Conservation (phyloP, 202 grass and related monocot species). For the Carex arenaria region DNA sequence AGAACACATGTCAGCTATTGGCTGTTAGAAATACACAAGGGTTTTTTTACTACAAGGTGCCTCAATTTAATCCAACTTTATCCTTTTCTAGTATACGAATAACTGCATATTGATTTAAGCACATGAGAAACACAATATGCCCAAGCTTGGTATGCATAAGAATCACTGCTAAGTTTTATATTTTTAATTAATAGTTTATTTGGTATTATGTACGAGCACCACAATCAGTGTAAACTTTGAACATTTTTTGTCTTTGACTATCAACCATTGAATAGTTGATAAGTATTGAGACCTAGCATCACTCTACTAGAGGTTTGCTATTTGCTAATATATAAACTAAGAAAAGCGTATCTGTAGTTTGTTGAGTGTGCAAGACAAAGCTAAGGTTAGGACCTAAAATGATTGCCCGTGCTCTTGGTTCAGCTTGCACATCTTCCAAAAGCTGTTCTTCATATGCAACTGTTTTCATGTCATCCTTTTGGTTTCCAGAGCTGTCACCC, state of each 20-base stretch:
- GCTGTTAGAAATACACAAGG: neutral
- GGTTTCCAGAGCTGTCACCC: neutral
- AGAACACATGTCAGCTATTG: neutral
- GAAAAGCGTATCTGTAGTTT: neutral
- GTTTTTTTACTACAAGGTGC: neutral
- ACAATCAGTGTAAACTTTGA: neutral
- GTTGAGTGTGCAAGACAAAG: neutral
- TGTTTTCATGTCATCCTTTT: neutral
- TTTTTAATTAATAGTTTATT: neutral
- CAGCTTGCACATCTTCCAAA: neutral
- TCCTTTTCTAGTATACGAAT: neutral
- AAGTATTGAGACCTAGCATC: neutral
- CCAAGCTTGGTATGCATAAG: too few species aligned
- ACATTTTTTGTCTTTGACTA: neutral
- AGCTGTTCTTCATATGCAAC: neutral
- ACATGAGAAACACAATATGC: neutral
- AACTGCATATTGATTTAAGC: neutral
- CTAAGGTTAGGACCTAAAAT: conserved; percentile 10
- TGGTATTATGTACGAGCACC: neutral
- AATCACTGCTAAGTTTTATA: too few species aligned
- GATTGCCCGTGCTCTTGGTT: conserved; percentile 3
- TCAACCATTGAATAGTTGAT: neutral
- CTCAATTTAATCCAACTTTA: neutral
- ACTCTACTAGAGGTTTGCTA: neutral
- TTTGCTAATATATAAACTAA: neutral